Conservation (phyloP, 768 basidiomycete species). For the Russula virescens region DNA sequence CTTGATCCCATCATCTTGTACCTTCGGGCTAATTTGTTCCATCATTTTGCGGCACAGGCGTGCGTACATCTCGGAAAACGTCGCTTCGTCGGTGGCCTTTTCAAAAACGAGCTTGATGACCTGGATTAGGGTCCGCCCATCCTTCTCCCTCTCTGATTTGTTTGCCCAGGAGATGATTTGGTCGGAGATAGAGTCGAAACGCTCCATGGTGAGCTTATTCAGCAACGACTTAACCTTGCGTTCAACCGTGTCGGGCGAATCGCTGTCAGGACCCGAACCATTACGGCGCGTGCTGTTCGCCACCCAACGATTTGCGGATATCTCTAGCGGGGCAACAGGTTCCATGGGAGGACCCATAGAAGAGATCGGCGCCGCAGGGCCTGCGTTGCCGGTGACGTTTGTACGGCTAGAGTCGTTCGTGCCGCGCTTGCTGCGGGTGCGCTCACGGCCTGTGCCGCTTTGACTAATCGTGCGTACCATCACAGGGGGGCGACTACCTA, state of each 20-base stretch:
- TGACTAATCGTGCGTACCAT: constrained; percentile 60
- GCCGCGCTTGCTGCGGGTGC: constrained; percentile 81
- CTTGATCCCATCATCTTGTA: constrained; percentile 84
- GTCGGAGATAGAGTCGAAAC: constrained; percentile 91
- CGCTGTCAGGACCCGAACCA: constrained; percentile 41
- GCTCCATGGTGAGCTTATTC: constrained; percentile 96
- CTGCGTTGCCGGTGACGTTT: constrained; percentile 35
- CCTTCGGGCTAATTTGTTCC: constrained; percentile 83
- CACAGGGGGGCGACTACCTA: constrained; percentile 45
- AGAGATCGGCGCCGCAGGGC: constrained; percentile 16
- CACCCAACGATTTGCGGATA: constrained; percentile 82
- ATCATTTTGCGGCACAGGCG: constrained; percentile 92
- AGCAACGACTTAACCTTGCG: constrained; percentile 88
- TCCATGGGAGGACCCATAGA: constrained; percentile 45
- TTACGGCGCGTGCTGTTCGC: constrained; percentile 42
- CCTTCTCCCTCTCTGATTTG: constrained; percentile 85
- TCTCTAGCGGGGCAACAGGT: constrained; percentile 70
- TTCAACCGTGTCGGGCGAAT: constrained; percentile 82
- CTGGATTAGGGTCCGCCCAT: constrained; percentile 90
- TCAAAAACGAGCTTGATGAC: constrained; percentile 96
- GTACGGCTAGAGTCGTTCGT: constrained; percentile 60
- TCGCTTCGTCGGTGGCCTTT: constrained; percentile 94
- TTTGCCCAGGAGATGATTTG: constrained; percentile 96
- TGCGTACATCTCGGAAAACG: constrained; percentile 97
- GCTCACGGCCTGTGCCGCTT: constrained; percentile 48